Percentiles rank a stretch among this genome's conserved stretches.
Evolutionary conservation across 345 rosid genomes (phyloP).

Genomic region (Reutealis trisperma): DNA sequence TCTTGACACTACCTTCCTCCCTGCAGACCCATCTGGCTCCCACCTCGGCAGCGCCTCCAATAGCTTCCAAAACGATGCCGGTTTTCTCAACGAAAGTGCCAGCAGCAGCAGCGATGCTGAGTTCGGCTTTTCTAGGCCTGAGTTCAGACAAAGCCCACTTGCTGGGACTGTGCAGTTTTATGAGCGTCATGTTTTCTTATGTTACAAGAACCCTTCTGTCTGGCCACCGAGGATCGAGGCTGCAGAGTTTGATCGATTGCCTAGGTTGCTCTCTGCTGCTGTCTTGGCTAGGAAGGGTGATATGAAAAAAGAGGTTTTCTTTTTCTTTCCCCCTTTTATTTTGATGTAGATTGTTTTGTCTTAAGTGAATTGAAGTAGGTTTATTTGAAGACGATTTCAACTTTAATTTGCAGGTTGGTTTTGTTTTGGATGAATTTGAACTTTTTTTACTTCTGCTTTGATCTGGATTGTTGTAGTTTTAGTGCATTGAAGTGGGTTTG

Average conservation of each 20-base stretch:
- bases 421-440: not conserved
- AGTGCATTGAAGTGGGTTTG: not conserved
- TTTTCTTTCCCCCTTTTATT: conserved; percentile 6
- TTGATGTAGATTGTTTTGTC: not conserved
- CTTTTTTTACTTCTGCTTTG: not conserved
- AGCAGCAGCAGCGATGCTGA: conserved; percentile 48
- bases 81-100: conserved; percentile 44
- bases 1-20: conserved; percentile 44
- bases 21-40: conserved; percentile 50
- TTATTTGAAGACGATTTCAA: not conserved
- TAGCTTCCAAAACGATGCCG: conserved; percentile 74
- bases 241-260: conserved; percentile 99
- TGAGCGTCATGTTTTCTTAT: conserved; percentile 83
- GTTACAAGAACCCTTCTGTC: conserved; percentile 91
- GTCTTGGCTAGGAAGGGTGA: conserved; percentile 58
- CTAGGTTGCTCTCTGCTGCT: conserved; percentile 87
- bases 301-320: conserved; percentile 67
- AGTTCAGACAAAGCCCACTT: conserved; percentile 63
- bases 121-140: conserved; percentile 79
- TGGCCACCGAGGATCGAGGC: conserved; percentile 98
- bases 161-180: conserved; percentile 82
- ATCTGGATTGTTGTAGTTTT: not conserved
- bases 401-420: not conserved
- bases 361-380: not conserved
- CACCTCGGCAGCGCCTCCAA: conserved; percentile 66